Base-by-base conservation (phyloP, 2,329 filamentous ascomycete species). In the Drechslerella stenobrocha region DNA sequence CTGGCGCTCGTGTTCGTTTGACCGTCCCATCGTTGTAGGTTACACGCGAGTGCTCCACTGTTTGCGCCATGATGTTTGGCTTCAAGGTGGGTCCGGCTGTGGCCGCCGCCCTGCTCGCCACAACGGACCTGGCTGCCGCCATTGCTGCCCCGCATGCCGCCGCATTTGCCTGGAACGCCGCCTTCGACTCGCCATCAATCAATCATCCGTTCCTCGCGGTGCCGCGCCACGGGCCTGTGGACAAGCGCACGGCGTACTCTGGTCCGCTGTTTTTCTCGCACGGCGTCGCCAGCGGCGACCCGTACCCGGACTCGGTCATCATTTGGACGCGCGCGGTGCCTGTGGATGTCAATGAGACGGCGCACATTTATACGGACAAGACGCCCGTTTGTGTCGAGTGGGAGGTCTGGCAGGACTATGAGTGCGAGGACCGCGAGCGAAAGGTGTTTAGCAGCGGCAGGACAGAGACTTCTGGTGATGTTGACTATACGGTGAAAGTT, bases 401-500 rank as follows among this genome's bases (percentile, higher is more conserved):
- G 79, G 81, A 81, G 60, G 81, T 89, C 15, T 79, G 80, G 11
- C 76, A 77, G 18, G 79, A 81, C 70, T 73, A 79, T 50, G 75
- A 77, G n/a, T 77, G 82, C 28, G 75, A 76, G 8, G 63, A 67
- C 2, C 50, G 51, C 9, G 48, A 42, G 26, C 45, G 55, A 22
- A 73, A 77, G 1, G 76, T 82, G 5, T 82, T 83, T 1, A 78
- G 81, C 51, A 78, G 77, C 0, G 87, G 87, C 3, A 81, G 77
- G 32, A 85, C 81, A 0, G 88, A 84, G 73, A 90, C 87, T 0
- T 87, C 81, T 32, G 87, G 83, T 0, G 87, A 90, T 73, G 83
- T 90, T 47, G 87, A 90, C 73, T 90, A 85, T 74, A 90, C 87
- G 0, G 78, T 69, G 28, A 69, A 69, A 26, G 64, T 69, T 18